phyloP scores from a whole-genome alignment of 345 rosid genomes.

The Streptanthus diversifolius region DNA sequence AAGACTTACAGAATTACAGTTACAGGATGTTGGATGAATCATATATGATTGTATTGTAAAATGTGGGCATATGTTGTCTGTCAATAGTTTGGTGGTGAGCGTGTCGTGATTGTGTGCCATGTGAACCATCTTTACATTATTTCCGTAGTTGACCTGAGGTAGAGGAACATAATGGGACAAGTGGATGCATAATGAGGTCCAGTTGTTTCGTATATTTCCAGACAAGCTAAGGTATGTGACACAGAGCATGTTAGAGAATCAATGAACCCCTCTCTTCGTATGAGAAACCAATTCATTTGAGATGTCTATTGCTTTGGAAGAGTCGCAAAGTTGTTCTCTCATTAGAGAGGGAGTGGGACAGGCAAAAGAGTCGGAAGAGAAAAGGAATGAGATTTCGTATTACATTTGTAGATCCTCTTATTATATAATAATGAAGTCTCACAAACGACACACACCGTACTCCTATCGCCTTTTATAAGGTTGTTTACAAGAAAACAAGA shows the following conservation, averaged over 20 bases:
- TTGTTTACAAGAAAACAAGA: neutral
- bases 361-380: constrained; percentile 6
- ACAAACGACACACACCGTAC: constrained; percentile 3
- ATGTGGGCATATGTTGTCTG: neutral
- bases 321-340: neutral
- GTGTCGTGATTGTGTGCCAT: neutral
- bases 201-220: constrained; percentile 27
- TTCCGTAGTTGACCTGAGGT: neutral
- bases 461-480: constrained; percentile 1
- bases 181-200: constrained; percentile 26
- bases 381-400: neutral
- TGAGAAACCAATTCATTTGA: neutral
- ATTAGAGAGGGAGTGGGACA: neutral
- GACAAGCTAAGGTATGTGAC: neutral
- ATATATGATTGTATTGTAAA: constrained; percentile 1
- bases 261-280: neutral
- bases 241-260: constrained; percentile 15
- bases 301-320: neutral
- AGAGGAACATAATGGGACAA: constrained; percentile 10
- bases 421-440: constrained; percentile 17
- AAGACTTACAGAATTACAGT: constrained; percentile 2
- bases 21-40: constrained; percentile 20
- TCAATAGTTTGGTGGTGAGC: constrained; percentile 6
- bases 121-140: constrained; percentile 23
- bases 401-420: neutral